These are phyloP conservation scores for Chrysochromulina parva DNA, from an alignment of 78 protist species.

Conservation along the genomic window DNA sequence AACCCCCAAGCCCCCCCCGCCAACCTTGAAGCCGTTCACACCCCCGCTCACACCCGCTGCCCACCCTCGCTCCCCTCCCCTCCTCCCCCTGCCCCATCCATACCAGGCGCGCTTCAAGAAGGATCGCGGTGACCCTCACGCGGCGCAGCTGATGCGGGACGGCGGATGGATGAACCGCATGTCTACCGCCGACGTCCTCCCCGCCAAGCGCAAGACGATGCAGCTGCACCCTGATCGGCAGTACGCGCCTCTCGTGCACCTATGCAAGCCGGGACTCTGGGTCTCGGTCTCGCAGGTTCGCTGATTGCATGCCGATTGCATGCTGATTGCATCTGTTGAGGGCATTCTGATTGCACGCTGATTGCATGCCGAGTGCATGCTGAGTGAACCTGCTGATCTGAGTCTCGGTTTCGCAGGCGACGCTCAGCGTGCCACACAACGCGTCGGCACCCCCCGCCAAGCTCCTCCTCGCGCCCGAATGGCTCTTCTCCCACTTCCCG, in stretches of 20 bases:
- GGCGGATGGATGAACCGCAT: background rate
- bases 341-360: no score
- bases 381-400: background rate
- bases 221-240: background rate
- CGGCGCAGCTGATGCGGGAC: background rate
- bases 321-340: no score
- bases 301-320: no score
- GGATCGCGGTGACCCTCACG: background rate
- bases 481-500: conserved; percentile 30
- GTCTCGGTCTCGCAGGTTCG: background rate
- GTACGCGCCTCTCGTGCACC: background rate
- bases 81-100: no score
- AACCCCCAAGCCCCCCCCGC: no score
- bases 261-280: background rate
- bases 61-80: no score
- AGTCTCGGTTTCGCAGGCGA: background rate
- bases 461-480: conserved; percentile 7
- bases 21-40: no score
- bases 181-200: background rate
- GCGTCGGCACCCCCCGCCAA: background rate
- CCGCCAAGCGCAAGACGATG: background rate
- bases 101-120: background rate
- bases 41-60: no score
- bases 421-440: background rate
- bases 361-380: no score